Evolutionary conservation across 139 green algal genomes (phyloP).

Genomic region (Trebouxia sp.): DNA sequence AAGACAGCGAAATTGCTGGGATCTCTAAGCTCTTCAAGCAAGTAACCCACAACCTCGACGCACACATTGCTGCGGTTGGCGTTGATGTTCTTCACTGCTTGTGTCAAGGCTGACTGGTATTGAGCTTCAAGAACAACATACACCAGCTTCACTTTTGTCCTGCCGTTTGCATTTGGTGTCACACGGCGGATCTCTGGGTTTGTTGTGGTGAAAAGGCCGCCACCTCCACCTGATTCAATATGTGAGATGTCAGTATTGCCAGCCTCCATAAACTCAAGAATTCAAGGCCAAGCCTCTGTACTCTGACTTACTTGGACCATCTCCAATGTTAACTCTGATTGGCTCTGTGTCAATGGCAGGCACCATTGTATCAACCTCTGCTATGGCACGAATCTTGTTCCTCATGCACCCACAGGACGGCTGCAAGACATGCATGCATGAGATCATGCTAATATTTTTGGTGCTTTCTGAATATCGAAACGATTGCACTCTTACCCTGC

Average conservation of each 20-base stretch:
- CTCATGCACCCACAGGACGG: neutral
- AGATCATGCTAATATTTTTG: neutral
- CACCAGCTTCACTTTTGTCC: constrained; percentile 88
- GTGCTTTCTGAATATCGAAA: neutral
- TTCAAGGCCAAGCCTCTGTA: neutral
- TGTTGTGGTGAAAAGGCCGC: constrained; percentile 90
- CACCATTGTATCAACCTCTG: neutral
- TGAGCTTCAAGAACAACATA: constrained; percentile 99
- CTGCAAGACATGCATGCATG: neutral
- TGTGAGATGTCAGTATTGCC: neutral
- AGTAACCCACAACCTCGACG: constrained; percentile 96
- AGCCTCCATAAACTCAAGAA: neutral
- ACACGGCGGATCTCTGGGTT: constrained; percentile 89
- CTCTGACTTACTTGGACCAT: constrained; percentile 34
- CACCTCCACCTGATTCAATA: neutral
- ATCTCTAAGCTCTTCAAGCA: constrained; percentile 97
- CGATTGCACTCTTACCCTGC: neutral
- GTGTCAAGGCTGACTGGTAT: constrained; percentile 90
- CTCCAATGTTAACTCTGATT: constrained; percentile 29
- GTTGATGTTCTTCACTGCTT: constrained; percentile 93
- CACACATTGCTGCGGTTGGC: constrained; percentile 58
- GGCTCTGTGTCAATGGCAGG: constrained; percentile 26
- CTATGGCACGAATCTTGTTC: neutral
- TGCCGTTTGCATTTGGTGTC: constrained; percentile 59
- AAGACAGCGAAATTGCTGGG: constrained; percentile 87